Conservation (phyloP, 2,329 filamentous ascomycete species). For the Colletotrichum limetticola region DNA sequence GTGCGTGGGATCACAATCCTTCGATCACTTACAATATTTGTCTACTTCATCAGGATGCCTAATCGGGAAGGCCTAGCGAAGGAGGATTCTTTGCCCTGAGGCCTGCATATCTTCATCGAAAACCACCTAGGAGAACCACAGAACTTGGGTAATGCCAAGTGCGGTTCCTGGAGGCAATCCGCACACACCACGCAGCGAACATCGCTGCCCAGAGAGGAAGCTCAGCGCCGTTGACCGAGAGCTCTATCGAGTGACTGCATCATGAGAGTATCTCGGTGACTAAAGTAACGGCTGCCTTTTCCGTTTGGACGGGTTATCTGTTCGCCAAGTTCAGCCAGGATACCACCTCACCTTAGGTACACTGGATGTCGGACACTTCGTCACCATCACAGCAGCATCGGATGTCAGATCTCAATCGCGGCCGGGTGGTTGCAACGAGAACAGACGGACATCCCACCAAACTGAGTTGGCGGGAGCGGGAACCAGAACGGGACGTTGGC, state of each 20-base stretch:
- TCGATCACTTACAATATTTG: neutral
- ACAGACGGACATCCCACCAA: constrained; percentile 1
- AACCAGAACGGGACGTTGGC: constrained; percentile 7
- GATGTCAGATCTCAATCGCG: constrained; percentile 9
- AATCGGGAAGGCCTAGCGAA: neutral
- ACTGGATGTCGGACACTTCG: neutral
- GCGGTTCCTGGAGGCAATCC: neutral
- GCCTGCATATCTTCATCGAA: neutral
- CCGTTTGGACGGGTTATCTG: neutral
- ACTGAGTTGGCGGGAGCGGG: neutral
- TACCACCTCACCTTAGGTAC: neutral
- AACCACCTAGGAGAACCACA: neutral
- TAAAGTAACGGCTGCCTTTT: neutral
- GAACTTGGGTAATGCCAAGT: constrained; percentile 1
- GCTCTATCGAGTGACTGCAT: neutral
- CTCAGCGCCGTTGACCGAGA: neutral
- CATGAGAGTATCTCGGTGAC: neutral
- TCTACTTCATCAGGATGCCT: neutral
- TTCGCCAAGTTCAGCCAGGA: neutral
- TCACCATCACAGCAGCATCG: neutral
- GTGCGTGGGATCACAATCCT: neutral
- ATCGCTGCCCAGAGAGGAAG: neutral
- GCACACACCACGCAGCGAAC: neutral
- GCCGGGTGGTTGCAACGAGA: neutral
- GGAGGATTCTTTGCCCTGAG: neutral